Base-by-base conservation (phyloP, 495 filamentous ascomycete genomes). In the Lasiosphaeris hirsuta region DNA sequence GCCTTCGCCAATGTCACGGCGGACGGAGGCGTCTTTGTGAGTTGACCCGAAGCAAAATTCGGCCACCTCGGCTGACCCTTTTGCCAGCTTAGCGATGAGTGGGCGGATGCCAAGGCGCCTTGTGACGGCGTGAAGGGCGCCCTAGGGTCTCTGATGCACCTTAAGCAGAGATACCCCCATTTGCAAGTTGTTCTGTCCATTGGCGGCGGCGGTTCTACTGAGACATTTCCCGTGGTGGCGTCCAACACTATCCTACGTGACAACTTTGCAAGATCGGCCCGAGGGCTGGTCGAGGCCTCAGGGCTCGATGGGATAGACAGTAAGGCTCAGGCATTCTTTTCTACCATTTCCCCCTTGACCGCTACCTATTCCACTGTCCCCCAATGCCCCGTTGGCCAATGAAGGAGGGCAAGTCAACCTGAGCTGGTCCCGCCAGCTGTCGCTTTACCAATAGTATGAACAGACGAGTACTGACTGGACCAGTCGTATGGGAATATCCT, bases 401-500 rank as follows among this genome's bases (percentile, higher is more conserved):
- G 14, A 19, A 39, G 23, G 43, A 13, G 23, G 19, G n/a, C 19
- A 49, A 35, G 23, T 44, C 30, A 45, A 47, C 14, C 54, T 36
- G 18, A 38, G 57, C 55, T n/a, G 50, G 14, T 17, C 15, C 14
- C 15, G 39, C 35, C 49, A 41, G 15, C 11, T n/a, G 33, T 15
- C 23, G 7, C 17, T 46, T 41, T 45, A 41, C 46, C 44, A 50
- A 51, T 55, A 35, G 15, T 51, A 37, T 37, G 11, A 38, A 54
- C 30, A n/a, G 38, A 49, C 23, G 40, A 38, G 46, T 46, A 45
- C 63, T 66, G 40, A 63, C 51, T 34, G 41, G 23, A 17, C 44
- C 61, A 95, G 92, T 96, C 63, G 92, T 93, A 64, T 96, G 92
- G 92, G 90, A 96, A 66, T 89, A 95, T 63, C 92, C 91, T 1